Conservation (phyloP, 495 filamentous ascomycete species). For the Stereocaulon alpinum region DNA sequence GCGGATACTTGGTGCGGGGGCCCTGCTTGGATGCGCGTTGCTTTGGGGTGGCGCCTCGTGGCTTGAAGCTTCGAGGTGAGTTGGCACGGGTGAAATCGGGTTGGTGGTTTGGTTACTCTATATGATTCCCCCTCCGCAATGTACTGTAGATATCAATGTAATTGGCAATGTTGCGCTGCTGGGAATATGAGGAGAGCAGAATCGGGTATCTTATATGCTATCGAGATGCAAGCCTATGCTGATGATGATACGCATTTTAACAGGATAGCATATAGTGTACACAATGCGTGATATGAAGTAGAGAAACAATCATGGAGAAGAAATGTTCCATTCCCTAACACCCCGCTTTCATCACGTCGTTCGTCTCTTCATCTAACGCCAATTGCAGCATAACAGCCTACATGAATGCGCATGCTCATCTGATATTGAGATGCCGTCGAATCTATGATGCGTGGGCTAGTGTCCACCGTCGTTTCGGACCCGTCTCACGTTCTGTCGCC, state of each 20-base stretch:
- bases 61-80: slow-evolving; percentile 15
- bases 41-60: slow-evolving; percentile 24
- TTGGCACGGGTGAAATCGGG: neutral
- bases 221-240: neutral
- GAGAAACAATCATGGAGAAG: neutral
- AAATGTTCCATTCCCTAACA: neutral
- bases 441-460: slow-evolving; percentile 11
- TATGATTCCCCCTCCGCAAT: neutral
- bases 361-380: neutral
- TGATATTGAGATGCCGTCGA: no score
- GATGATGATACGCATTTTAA: neutral
- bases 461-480: slow-evolving; percentile 22
- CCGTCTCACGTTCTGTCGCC: slow-evolving; percentile 15
- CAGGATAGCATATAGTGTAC: no score
- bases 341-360: slow-evolving; percentile 4
- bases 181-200: neutral
- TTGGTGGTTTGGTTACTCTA: neutral
- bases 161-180: no score
- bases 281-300: neutral
- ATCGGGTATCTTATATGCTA: slow-evolving; percentile 1
- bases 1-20: slow-evolving; percentile 15
- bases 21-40: slow-evolving; percentile 21
- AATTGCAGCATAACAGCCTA: neutral
- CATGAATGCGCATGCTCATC: no score
- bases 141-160: neutral